phyloP scores from a whole-genome alignment of 352 stramenopile genomes.

The Paralagenidium karlingii region DNA sequence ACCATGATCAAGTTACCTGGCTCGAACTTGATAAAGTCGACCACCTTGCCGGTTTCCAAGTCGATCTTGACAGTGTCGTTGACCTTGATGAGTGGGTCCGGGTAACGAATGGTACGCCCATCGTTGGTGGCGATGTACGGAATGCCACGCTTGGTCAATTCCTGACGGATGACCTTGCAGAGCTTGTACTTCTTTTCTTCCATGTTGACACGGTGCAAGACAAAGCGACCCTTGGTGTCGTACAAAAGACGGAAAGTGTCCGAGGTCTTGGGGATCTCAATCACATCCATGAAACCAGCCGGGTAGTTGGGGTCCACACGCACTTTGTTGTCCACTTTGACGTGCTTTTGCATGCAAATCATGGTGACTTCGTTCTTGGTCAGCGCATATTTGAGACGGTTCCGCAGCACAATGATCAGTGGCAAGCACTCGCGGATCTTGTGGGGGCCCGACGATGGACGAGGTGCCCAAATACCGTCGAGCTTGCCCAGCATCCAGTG shows the following conservation, averaged over 20 bases:
- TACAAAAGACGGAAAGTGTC: conserved; percentile 97
- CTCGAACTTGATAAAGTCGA: conserved; percentile 98
- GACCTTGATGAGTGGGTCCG: conserved; percentile 96
- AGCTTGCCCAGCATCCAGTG: conserved; percentile 88
- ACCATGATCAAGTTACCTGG: conserved; percentile 96
- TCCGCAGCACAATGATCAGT: conserved; percentile 96
- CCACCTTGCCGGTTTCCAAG: conserved; percentile 95
- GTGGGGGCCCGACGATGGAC: conserved; percentile 94
- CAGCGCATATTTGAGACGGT: conserved; percentile 99
- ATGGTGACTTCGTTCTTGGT: conserved; percentile 97
- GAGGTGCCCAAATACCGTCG: conserved; percentile 87
- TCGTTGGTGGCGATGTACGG: conserved; percentile 98
- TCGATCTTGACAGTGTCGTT: conserved; percentile 99
- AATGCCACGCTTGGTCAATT: conserved; percentile 95
- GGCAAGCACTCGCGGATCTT: conserved; percentile 98
- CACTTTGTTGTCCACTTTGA: conserved; percentile 97
- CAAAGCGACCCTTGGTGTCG: conserved; percentile 98
- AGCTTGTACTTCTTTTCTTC: conserved; percentile 99
- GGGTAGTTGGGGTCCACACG: conserved; percentile 98
- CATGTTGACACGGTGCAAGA: conserved; percentile 93
- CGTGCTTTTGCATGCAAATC: conserved; percentile 99
- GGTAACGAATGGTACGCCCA: conserved; percentile 98
- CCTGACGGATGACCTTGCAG: conserved; percentile 93
- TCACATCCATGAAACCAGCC: conserved; percentile 99
- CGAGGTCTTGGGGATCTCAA: conserved; percentile 93